These are phyloP conservation scores for Phytophthora aleatoria DNA, from an alignment of 352 stramenopile species.

Conservation along the genomic window DNA sequence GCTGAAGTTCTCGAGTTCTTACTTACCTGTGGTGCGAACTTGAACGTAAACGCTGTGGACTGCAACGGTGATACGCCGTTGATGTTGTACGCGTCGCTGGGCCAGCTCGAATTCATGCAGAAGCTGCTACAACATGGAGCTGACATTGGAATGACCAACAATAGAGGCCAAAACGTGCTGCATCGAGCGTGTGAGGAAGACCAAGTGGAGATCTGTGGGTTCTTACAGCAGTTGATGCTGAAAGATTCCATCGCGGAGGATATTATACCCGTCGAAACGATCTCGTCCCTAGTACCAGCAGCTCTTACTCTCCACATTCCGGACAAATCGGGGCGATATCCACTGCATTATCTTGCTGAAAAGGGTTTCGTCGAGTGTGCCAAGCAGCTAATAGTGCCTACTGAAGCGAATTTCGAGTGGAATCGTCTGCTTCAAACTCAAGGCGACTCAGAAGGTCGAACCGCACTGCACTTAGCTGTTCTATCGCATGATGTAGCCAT, in stretches of 20 bases:
- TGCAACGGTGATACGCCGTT: constrained; percentile 51
- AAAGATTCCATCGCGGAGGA: constrained; percentile 22
- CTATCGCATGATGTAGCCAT: constrained; percentile 39
- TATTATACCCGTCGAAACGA: constrained; percentile 3
- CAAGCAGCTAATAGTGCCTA: constrained; percentile 42
- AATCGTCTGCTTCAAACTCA: constrained; percentile 33
- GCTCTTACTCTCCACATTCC: constrained; percentile 30
- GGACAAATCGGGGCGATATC: constrained; percentile 39
- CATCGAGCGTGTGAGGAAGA: constrained; percentile 66
- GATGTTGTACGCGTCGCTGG: constrained; percentile 58
- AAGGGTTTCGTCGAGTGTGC: constrained; percentile 61
- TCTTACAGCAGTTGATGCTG: constrained; percentile 42
- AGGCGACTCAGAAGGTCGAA: constrained; percentile 33
- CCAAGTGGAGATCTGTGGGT: constrained; percentile 58
- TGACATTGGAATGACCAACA: constrained; percentile 33
- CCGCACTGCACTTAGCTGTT: constrained; percentile 51
- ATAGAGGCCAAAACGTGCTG: constrained; percentile 48
- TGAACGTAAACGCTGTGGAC: constrained; percentile 52
- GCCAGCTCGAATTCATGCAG: constrained; percentile 52
- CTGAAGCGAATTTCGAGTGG: constrained; percentile 19
- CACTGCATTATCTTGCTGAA: constrained; percentile 50
- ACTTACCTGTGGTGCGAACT: constrained; percentile 28
- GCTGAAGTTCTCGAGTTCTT: constrained; percentile 65
- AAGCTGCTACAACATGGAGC: constrained; percentile 36
- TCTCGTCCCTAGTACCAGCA: not conserved